Base-by-base conservation (phyloP, 1,284 basidiomycete species). In the Apiotrichum gamsii region DNA sequence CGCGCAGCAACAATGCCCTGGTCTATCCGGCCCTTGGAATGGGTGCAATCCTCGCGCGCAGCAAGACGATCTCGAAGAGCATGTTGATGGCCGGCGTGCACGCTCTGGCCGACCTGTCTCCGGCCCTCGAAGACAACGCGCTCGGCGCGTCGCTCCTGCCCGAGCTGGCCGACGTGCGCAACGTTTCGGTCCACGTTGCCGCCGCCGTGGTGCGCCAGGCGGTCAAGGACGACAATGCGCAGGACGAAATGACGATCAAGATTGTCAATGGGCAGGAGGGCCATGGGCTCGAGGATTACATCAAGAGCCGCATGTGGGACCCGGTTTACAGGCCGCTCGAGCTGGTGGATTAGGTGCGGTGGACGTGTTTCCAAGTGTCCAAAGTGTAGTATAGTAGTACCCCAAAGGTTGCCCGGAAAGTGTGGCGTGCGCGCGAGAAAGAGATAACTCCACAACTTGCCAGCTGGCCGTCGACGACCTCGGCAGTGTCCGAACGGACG, bases 1-100 rank as follows among this genome's bases (percentile, higher is more conserved):
- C 18, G 15, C n/a, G n/a, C n/a, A n/a, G n/a, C 43, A 72, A 72
- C 65, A 75, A 89, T 61, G 85, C 85, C 1, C 74, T 87, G 23
- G 82, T 87, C 39, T 87, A 86, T 67, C 86, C 86, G 3, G 85
- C 84, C 20, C 77, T 89, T 29, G 86, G 85, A 9, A 80, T 86
- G 47, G 87, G 86, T 31, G 70, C 74, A 31, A 80, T 89, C 54
- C 71, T 86, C 19, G 74, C 81, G 10, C 74, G 81, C 55, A 80
- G 84, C 3, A 75, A 78, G 11, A 72, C 72, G 5, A 76, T 90
- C 58, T 83, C 83, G 5, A 82, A 85, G 61, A 78, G 75, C 14
- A 73, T 73, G 72, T 81, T 90, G 62, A 82, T 88, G 56, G 85
- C 85, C 6, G 87, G 84, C 29, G 72, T 73, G 21, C 62, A 73